Conservation (phyloP, 2,329 filamentous ascomycete species). For the Coniochaeta sp. region DNA sequence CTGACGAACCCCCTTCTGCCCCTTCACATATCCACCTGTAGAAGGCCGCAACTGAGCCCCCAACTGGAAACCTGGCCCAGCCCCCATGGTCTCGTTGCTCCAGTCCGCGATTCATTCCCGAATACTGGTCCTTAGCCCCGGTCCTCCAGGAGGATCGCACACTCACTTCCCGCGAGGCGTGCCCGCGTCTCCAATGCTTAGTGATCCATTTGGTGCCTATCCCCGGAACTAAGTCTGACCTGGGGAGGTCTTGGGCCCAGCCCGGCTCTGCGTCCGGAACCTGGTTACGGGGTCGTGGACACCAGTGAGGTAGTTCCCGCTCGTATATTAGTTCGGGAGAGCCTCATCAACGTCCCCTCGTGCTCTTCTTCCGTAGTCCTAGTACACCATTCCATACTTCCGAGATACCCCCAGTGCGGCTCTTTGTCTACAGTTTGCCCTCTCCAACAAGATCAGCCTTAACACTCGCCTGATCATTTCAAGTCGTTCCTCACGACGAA, state of each 20-base stretch:
- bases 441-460: too few species aligned
- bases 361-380: background rate
- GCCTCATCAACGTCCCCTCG: background rate
- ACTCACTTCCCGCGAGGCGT: background rate
- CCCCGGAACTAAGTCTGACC: background rate
- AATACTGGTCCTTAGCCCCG: background rate
- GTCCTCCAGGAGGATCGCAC: too few species aligned
- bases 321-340: background rate
- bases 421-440: background rate
- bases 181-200: background rate
- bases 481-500: too few species aligned
- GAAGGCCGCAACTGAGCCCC: too few species aligned
- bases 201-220: background rate
- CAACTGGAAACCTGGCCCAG: too few species aligned
- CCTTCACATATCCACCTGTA: too few species aligned
- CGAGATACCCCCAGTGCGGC: background rate
- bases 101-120: background rate
- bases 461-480: too few species aligned
- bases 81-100: background rate
- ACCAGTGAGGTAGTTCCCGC: background rate
- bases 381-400: background rate
- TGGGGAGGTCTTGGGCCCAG: background rate
- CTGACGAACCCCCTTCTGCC: too few species aligned
- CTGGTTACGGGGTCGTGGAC: background rate
- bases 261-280: background rate